Evolutionary conservation across 1,284 basidiomycete species (phyloP).

Genomic region (Trichosporon sp.): DNA sequence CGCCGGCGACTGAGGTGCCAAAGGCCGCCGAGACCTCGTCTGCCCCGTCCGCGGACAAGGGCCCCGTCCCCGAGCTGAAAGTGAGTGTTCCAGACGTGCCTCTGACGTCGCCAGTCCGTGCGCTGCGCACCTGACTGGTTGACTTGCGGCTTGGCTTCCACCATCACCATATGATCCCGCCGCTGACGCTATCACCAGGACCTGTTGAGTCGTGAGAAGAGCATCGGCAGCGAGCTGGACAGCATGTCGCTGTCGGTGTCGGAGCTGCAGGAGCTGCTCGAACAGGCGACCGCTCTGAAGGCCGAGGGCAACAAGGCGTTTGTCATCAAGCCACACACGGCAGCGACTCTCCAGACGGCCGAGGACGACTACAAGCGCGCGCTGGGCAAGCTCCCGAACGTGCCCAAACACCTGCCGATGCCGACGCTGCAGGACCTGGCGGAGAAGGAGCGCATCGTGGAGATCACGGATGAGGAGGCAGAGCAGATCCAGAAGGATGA

Average conservation of each 20-base stretch:
- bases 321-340: slow-evolving; percentile 25
- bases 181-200: background rate
- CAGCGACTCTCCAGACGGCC: slow-evolving; percentile 22
- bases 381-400: slow-evolving; percentile 26
- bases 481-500: slow-evolving; percentile 26
- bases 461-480: slow-evolving; percentile 41
- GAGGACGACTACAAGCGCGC: slow-evolving; percentile 30
- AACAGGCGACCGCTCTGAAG: slow-evolving; percentile 29
- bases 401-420: slow-evolving; percentile 10
- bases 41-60: too few species aligned
- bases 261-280: slow-evolving; percentile 22
- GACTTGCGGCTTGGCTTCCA: too few species aligned
- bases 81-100: background rate
- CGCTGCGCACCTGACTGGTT: background rate
- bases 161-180: background rate
- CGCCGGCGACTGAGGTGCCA: too few species aligned
- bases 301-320: slow-evolving; percentile 35
- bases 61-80: background rate
- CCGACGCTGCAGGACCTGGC: slow-evolving; percentile 3
- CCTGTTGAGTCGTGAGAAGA: background rate
- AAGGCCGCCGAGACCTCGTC: too few species aligned
- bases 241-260: background rate
- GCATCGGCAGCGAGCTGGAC: background rate
- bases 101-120: background rate
- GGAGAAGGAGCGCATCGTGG: slow-evolving; percentile 8